Evolutionary conservation across 768 basidiomycete species (phyloP).

Genomic region (Leccinum aurantiacum): DNA sequence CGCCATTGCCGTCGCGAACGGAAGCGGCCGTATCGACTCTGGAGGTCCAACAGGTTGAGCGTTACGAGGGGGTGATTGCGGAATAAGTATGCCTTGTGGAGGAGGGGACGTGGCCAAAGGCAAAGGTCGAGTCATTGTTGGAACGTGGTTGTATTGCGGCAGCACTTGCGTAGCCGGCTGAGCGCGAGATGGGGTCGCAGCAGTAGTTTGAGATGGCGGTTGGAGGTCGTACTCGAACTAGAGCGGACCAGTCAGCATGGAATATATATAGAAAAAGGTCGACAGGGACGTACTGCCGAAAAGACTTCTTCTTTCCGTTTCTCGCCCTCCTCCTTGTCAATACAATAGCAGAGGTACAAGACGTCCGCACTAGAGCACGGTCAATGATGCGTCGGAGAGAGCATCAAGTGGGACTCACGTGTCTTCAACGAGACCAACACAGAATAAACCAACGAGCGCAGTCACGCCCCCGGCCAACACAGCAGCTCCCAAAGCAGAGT

Average conservation of each 20-base stretch:
- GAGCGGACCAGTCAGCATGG: slow-evolving; percentile 5
- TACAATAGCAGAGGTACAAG: slow-evolving; percentile 65
- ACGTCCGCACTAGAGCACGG: slow-evolving; percentile 51
- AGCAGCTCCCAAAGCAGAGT: slow-evolving; percentile 72
- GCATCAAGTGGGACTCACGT: slow-evolving; percentile 42
- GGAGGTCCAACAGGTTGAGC: slow-evolving; percentile 10
- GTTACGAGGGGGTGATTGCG: slow-evolving; percentile 6
- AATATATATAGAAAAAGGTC: background rate
- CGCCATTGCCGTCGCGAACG: slow-evolving; percentile 8
- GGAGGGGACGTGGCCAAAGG: slow-evolving; percentile 16
- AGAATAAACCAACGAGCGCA: slow-evolving; percentile 79
- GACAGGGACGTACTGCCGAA: slow-evolving; percentile 44
- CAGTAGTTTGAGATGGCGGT: slow-evolving; percentile 14
- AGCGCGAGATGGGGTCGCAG: slow-evolving; percentile 15
- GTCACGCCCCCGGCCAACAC: slow-evolving; percentile 78
- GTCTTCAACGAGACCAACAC: slow-evolving; percentile 79
- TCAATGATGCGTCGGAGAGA: background rate
- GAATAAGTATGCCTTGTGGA: slow-evolving; percentile 9
- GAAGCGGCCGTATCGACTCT: slow-evolving; percentile 17
- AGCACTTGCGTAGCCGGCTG: slow-evolving; percentile 8
- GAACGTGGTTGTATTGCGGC: slow-evolving; percentile 13
- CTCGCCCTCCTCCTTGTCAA: slow-evolving; percentile 56
- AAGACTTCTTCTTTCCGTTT: slow-evolving; percentile 53
- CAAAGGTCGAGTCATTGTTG: slow-evolving; percentile 10
- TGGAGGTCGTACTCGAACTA: slow-evolving; percentile 44